Conservation (phyloP, 2,329 filamentous ascomycete species). For the Alternaria sp. region DNA sequence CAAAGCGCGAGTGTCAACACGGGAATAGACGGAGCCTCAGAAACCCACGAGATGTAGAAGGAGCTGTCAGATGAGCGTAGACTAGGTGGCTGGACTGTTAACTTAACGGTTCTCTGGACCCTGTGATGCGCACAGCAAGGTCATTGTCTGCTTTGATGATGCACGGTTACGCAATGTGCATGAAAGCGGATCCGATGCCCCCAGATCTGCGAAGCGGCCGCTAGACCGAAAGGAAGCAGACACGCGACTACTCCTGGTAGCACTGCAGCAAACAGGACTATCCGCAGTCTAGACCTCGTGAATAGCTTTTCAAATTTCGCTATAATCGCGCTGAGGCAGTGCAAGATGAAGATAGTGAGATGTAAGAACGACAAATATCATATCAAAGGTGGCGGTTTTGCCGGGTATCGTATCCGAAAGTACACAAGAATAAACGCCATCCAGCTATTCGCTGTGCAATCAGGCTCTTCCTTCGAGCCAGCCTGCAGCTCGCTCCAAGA, state of each 20-base stretch:
- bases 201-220: neutral
- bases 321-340: neutral
- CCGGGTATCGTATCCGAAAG: slow-evolving; percentile 21
- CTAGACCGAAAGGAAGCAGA: neutral
- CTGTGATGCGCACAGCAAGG: slow-evolving; percentile 3
- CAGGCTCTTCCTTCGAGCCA: slow-evolving; percentile 48
- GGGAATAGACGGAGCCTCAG: neutral
- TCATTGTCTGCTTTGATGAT: neutral
- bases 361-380: slow-evolving; percentile 1
- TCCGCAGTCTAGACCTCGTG: neutral
- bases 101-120: neutral
- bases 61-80: neutral
- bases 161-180: slow-evolving; percentile 5
- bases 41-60: neutral
- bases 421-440: slow-evolving; percentile 11
- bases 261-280: neutral
- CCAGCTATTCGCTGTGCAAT: slow-evolving; percentile 4
- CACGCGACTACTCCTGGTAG: neutral
- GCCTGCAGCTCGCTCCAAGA: slow-evolving; percentile 45
- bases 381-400: slow-evolving; percentile 14
- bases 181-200: neutral
- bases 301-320: neutral
- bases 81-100: neutral
- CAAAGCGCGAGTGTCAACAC: neutral
- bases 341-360: neutral